phyloP scores from a whole-genome alignment of 495 filamentous ascomycete genomes.

The Bacidia gigantensis region DNA sequence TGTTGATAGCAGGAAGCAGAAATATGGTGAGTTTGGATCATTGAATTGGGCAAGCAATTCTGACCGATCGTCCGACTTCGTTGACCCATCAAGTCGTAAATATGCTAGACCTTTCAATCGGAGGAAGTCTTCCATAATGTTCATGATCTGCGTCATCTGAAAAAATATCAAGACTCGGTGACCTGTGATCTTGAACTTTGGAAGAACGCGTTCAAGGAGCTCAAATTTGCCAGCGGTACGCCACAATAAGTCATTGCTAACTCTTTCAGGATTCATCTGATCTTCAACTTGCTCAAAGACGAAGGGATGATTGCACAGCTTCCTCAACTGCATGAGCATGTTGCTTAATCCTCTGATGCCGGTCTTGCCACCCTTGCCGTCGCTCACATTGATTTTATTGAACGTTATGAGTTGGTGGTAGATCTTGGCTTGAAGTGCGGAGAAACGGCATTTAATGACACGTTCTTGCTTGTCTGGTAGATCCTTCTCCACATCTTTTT shows the following conservation, averaged over 20 bases:
- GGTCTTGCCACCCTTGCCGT: slow-evolving; percentile 91
- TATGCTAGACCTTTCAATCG: slow-evolving; percentile 70
- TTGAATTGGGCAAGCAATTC: slow-evolving; percentile 83
- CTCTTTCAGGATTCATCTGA: slow-evolving; percentile 82
- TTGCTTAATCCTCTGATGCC: slow-evolving; percentile 93
- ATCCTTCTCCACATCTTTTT: slow-evolving; percentile 99
- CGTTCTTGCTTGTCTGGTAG: slow-evolving; percentile 96
- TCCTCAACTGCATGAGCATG: slow-evolving; percentile 98
- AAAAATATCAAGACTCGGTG: slow-evolving; percentile 99
- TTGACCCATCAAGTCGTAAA: slow-evolving; percentile 86
- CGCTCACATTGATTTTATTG: slow-evolving; percentile 85
- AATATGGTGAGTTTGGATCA: slow-evolving; percentile 75
- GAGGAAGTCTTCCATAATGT: slow-evolving; percentile 99
- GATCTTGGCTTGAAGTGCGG: slow-evolving; percentile 77
- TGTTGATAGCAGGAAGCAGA: slow-evolving; percentile 97
- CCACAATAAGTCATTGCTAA: slow-evolving; percentile 88
- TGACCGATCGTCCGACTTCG: slow-evolving; percentile 93
- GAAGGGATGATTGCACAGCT: slow-evolving; percentile 98
- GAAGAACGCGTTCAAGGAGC: slow-evolving; percentile 78
- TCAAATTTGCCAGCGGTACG: slow-evolving; percentile 96
- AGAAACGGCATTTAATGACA: slow-evolving; percentile 98
- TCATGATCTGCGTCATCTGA: slow-evolving; percentile 99
- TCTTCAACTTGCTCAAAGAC: slow-evolving; percentile 97
- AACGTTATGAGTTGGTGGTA: slow-evolving; percentile 94
- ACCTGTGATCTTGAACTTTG: slow-evolving; percentile 77